phyloP scores from a whole-genome alignment of 2,329 filamentous ascomycete genomes.

The Arthrobotrys sphaeroides region DNA sequence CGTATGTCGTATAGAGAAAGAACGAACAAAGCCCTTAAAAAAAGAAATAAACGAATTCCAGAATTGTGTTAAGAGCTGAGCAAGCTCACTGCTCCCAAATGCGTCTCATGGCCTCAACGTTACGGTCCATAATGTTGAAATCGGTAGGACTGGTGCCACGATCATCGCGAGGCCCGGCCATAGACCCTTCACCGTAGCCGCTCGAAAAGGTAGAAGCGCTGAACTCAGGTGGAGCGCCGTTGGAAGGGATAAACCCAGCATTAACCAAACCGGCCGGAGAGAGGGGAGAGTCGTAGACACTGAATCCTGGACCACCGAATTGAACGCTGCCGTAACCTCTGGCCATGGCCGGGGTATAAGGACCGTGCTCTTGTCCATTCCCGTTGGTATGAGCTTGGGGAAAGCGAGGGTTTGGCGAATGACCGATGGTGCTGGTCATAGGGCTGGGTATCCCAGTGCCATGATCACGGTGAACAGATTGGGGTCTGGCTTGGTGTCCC shows the following conservation, averaged over 20 bases:
- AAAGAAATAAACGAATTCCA: background rate
- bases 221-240: slow-evolving; percentile 13
- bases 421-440: background rate
- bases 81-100: slow-evolving; percentile 3
- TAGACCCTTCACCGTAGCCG: background rate
- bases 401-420: background rate
- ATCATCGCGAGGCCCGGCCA: background rate
- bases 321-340: background rate
- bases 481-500: background rate
- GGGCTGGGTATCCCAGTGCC: background rate
- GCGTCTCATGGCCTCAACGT: background rate
- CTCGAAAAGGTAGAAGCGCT: background rate
- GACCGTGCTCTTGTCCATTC: background rate
- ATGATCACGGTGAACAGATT: background rate
- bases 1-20: too few species aligned
- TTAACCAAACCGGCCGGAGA: slow-evolving; percentile 11
- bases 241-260: background rate
- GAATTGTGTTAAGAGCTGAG: background rate
- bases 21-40: background rate
- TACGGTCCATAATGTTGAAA: background rate
- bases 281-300: slow-evolving; percentile 1
- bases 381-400: background rate
- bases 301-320: background rate
- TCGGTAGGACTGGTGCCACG: background rate
- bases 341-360: background rate